A percentile compares a stretch with the other conserved stretches of the same genome.
Conservation (phyloP, 805 yeast species). For the Zygotorulaspora chibaensis region DNA sequence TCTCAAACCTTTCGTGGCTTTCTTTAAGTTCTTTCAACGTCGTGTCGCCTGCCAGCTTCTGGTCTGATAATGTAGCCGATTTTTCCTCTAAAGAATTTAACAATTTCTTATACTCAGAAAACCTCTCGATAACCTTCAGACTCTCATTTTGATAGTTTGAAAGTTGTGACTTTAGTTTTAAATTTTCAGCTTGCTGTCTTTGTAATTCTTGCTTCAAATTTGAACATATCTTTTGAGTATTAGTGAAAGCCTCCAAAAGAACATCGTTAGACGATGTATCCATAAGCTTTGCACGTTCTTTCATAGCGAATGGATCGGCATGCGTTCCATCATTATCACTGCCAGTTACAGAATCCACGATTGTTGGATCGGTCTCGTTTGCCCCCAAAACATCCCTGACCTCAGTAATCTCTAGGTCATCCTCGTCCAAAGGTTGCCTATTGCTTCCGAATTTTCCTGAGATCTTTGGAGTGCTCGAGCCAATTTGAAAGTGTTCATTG, state of each 20-base stretch:
- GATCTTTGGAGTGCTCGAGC: conserved; percentile 17
- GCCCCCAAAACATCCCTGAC: conserved; percentile 28
- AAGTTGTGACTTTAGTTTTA: conserved; percentile 26
- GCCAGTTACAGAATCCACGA: neutral
- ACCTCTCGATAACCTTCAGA: conserved; percentile 18
- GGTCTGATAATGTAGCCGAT: conserved; percentile 20
- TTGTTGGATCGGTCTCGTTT: neutral
- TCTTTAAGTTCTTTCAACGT: conserved; percentile 22
- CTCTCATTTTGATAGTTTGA: conserved; percentile 22
- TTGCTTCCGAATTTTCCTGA: neutral
- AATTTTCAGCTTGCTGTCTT: conserved; percentile 26
- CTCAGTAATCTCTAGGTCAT: conserved; percentile 42
- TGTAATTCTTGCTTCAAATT: conserved; percentile 34
- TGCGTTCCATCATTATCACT: neutral
- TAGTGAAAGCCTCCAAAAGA: conserved; percentile 38
- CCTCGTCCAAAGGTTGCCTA: conserved; percentile 19
- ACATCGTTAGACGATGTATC: conserved; percentile 36
- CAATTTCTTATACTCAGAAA: conserved; percentile 24
- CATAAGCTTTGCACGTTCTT: conserved; percentile 2
- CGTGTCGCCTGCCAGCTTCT: conserved; percentile 23
- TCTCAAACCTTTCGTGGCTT: conserved; percentile 19
- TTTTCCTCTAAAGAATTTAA: conserved; percentile 24
- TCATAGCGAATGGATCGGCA: neutral
- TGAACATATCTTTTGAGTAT: conserved; percentile 37
- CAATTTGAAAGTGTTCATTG: conserved; percentile 1